These are phyloP conservation scores for Fusarium sacchari DNA, from an alignment of 2,329 filamentous ascomycete species.

Conservation along the genomic window DNA sequence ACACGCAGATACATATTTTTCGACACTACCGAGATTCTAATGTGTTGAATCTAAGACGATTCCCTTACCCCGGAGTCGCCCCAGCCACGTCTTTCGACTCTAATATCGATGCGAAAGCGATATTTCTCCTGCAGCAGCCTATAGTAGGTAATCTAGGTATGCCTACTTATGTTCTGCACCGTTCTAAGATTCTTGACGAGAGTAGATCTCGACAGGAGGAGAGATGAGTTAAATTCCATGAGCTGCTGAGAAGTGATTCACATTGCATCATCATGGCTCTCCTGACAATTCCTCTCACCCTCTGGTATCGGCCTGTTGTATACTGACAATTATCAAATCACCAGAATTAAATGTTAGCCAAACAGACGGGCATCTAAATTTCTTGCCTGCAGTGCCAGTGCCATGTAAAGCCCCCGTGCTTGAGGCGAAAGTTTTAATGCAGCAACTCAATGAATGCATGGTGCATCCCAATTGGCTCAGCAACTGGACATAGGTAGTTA, in stretches of 20 bases:
- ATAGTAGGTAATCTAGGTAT: too few species aligned
- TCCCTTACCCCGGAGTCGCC: too few species aligned
- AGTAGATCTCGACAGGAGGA: neutral
- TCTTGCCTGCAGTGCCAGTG: neutral
- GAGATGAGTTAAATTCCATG: neutral
- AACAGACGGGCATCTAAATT: too few species aligned
- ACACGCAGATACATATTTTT: neutral
- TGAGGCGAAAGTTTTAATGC: neutral
- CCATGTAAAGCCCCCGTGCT: neutral
- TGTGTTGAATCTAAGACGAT: neutral
- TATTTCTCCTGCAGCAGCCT: neutral
- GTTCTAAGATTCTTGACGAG: too few species aligned
- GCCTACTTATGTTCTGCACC: too few species aligned
- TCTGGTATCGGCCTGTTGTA: too few species aligned
- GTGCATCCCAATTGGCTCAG: neutral
- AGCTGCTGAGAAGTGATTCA: neutral
- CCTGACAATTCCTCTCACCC: neutral
- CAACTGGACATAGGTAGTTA: neutral
- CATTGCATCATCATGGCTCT: neutral
- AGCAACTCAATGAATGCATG: neutral
- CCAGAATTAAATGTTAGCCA: too few species aligned
- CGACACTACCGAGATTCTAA: too few species aligned
- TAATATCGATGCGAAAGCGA: too few species aligned
- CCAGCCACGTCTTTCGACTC: too few species aligned
- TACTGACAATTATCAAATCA: neutral